Evolutionary conservation across 257 asterid genomes (phyloP).

Genomic region (Solanum chmielewskii): DNA sequence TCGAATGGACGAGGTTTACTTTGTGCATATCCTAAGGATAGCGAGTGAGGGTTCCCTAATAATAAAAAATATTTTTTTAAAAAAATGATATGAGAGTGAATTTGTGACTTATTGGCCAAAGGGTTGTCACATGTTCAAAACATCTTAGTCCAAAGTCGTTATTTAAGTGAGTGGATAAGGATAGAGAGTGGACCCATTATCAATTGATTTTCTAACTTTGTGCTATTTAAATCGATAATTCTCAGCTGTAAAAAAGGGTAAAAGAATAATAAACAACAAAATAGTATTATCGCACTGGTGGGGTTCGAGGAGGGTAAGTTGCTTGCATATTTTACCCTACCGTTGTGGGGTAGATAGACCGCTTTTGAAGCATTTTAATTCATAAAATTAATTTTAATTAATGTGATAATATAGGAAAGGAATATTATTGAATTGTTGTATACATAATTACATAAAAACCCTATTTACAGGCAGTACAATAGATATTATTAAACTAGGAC

Average conservation of each 20-base stretch:
- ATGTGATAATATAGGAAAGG: too few relatives aligned
- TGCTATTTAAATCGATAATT: not conserved
- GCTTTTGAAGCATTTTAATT: not conserved
- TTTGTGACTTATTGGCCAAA: not conserved
- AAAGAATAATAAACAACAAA: too few relatives aligned
- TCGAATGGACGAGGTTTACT: not conserved
- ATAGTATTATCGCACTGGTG: not conserved
- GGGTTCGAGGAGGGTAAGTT: not conserved
- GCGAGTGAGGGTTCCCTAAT: not conserved
- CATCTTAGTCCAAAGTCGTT: not conserved
- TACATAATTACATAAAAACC: too few relatives aligned
- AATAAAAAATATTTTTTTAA: too few relatives aligned
- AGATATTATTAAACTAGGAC: too few relatives aligned
- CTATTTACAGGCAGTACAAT: too few relatives aligned
- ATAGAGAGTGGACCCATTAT: not conserved
- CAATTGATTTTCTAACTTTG: not conserved
- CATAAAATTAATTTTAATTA: too few relatives aligned
- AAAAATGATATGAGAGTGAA: not conserved
- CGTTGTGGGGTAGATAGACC: not conserved
- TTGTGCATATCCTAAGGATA: not conserved
- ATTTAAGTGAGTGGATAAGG: not conserved
- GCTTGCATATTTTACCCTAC: not conserved
- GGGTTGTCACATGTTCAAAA: not conserved
- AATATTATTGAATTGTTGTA: too few relatives aligned
- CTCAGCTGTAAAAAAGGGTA: not conserved